Evolutionary conservation across 116 monocot genomes (phyloP).

Genomic region (Phalaenopsis hybrid): DNA sequence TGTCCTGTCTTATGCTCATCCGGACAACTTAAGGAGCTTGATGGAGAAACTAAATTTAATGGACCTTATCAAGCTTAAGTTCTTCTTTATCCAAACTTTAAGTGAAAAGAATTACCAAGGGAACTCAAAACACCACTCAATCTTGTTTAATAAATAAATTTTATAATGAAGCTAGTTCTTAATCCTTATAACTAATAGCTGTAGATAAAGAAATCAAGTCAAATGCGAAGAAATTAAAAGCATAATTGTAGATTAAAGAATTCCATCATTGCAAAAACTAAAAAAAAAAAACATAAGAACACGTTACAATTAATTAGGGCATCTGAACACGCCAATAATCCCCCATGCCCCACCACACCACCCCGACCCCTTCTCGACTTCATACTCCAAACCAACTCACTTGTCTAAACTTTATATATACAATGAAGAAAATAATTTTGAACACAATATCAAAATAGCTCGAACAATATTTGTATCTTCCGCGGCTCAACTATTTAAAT

Average conservation of each 20-base stretch:
- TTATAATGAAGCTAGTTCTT: neutral
- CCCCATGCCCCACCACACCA: neutral
- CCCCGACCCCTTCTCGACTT: too few relatives aligned
- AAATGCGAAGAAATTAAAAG: neutral
- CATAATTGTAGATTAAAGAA: neutral
- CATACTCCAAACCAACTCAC: too few relatives aligned
- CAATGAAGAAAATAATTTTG: too few relatives aligned
- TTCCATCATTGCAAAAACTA: neutral
- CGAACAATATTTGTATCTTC: too few relatives aligned
- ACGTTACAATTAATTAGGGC: neutral
- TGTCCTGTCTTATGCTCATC: slow-evolving; percentile 6
- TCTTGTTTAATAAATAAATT: neutral
- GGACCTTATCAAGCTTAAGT: neutral
- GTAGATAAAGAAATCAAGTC: neutral
- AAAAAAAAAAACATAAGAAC: too few relatives aligned
- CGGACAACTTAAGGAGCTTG: neutral
- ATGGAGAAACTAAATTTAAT: neutral
- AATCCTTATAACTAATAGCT: neutral
- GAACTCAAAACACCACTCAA: neutral
- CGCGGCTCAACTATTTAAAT: too few relatives aligned
- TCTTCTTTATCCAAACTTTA: neutral
- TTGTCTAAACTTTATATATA: too few relatives aligned
- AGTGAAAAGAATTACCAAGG: neutral
- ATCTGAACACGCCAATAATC: neutral
- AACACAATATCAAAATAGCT: too few relatives aligned